phyloP scores from a whole-genome alignment of 345 rosid genomes.

The Carallia brachiata region DNA sequence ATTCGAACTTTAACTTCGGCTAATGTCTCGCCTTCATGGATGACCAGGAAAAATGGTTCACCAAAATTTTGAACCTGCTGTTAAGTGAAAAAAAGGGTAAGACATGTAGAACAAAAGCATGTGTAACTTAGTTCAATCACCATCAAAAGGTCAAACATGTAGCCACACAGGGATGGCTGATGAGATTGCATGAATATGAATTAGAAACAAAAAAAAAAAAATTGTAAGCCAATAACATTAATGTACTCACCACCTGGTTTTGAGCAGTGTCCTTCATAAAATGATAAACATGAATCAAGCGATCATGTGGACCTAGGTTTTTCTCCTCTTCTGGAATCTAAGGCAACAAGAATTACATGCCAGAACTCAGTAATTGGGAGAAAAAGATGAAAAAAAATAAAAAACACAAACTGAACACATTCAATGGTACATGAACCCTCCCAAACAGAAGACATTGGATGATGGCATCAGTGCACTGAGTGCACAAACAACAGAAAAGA shows the following conservation, averaged over 20 bases:
- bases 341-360: conserved; percentile 6
- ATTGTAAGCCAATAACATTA: not conserved
- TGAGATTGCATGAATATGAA: not conserved
- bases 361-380: not conserved
- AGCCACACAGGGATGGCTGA: not conserved
- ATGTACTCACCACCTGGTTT: conserved; percentile 53
- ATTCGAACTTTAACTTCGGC: conserved; percentile 64
- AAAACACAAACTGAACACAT: not conserved
- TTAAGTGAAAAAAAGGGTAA: not conserved
- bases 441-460: too few relatives aligned
- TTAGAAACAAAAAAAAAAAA: not conserved
- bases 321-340: conserved; percentile 98
- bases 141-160: not conserved
- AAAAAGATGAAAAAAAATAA: not conserved
- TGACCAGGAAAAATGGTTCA: conserved; percentile 90
- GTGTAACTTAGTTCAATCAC: not conserved
- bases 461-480: too few relatives aligned
- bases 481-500: not conserved
- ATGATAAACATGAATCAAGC: conserved; percentile 91
- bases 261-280: conserved; percentile 79
- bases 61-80: conserved; percentile 96
- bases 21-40: conserved; percentile 87
- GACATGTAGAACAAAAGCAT: not conserved
- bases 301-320: conserved; percentile 82
- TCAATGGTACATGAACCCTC: too few relatives aligned